A percentile compares a stretch with the other conserved stretches of the same genome.
Evolutionary conservation across 768 basidiomycete genomes (phyloP).

Genomic region (Austroboletus eburneus): DNA sequence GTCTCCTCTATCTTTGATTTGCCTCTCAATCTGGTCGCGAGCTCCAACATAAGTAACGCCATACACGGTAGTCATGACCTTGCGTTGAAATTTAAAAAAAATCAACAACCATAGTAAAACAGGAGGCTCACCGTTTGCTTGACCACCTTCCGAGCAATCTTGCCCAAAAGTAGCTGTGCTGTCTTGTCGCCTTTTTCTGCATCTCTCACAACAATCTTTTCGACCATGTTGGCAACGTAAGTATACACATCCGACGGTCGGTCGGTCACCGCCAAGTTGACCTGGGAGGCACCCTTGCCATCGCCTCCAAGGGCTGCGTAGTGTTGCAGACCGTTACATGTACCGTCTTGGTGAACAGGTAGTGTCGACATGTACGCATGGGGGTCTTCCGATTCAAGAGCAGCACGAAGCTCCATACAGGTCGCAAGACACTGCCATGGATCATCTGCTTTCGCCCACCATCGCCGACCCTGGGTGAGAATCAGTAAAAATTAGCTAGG

Average conservation of each 20-base stretch:
- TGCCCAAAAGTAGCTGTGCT: conserved; percentile 66
- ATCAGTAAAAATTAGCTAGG: conserved; percentile 2
- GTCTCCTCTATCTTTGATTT: conserved; percentile 73
- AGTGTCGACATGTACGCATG: conserved; percentile 57
- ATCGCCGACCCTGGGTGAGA: conserved; percentile 54
- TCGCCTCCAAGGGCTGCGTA: conserved; percentile 98
- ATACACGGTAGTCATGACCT: conserved; percentile 99
- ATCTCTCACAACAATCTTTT: conserved; percentile 58
- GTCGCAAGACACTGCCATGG: conserved; percentile 97
- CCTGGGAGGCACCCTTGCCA: conserved; percentile 79
- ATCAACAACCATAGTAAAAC: background rate
- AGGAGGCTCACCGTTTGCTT: conserved; percentile 80
- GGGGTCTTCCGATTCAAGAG: conserved; percentile 66
- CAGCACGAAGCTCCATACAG: conserved; percentile 83
- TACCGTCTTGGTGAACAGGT: conserved; percentile 98
- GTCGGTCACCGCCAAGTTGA: conserved; percentile 83
- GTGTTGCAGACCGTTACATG: conserved; percentile 97
- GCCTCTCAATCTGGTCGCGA: conserved; percentile 88
- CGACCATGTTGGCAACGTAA: conserved; percentile 83
- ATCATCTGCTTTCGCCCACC: conserved; percentile 93
- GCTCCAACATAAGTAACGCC: conserved; percentile 96
- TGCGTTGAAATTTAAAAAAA: too few species aligned
- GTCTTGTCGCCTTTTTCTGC: conserved; percentile 43
- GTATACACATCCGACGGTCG: conserved; percentile 95
- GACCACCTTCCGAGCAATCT: conserved; percentile 88